Evolutionary conservation across 768 basidiomycete species (phyloP).

Genomic region (Calocera viscosa): DNA sequence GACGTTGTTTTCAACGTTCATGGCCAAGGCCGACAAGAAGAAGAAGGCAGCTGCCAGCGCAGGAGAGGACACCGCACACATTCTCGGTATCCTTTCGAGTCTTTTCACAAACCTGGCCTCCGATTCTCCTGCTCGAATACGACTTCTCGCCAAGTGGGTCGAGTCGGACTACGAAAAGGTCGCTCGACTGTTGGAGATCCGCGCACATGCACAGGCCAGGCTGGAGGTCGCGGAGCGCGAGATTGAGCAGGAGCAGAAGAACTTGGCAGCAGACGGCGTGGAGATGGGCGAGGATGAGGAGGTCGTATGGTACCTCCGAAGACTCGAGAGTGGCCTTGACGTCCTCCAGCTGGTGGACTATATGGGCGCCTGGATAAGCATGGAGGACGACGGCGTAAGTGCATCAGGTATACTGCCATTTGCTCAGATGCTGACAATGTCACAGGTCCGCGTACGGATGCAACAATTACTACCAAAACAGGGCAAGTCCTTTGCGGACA

Average conservation of each 20-base stretch:
- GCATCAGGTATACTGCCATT: background rate
- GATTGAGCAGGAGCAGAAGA: constrained; percentile 56
- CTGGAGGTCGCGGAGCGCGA: constrained; percentile 51
- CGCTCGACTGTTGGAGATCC: constrained; percentile 80
- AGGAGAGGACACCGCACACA: constrained; percentile 75
- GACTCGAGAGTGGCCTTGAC: constrained; percentile 77
- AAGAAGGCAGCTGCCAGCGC: constrained; percentile 44
- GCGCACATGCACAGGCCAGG: constrained; percentile 54
- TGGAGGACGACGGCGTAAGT: constrained; percentile 96
- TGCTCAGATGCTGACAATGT: constrained; percentile 8
- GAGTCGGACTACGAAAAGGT: constrained; percentile 88
- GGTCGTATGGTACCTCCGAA: constrained; percentile 70
- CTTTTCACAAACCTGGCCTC: constrained; percentile 77
- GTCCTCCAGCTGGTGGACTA: constrained; percentile 87
- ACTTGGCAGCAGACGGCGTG: constrained; percentile 44
- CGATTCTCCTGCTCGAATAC: constrained; percentile 64
- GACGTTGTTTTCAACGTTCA: constrained; percentile 77
- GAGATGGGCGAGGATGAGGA: constrained; percentile 49
- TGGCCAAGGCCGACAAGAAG: constrained; percentile 77
- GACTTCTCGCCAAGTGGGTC: constrained; percentile 86
- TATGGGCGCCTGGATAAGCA: constrained; percentile 83
- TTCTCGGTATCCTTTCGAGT: constrained; percentile 78
- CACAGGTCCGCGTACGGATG: constrained; percentile 65
- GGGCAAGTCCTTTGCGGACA: constrained; percentile 53
- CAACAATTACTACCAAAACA: constrained; percentile 63